Evolutionary conservation across 163 green algal genomes (phyloP), one percentile per base, ranked within the genome.

Genomic region (Prototheca stagnorum): DNA sequence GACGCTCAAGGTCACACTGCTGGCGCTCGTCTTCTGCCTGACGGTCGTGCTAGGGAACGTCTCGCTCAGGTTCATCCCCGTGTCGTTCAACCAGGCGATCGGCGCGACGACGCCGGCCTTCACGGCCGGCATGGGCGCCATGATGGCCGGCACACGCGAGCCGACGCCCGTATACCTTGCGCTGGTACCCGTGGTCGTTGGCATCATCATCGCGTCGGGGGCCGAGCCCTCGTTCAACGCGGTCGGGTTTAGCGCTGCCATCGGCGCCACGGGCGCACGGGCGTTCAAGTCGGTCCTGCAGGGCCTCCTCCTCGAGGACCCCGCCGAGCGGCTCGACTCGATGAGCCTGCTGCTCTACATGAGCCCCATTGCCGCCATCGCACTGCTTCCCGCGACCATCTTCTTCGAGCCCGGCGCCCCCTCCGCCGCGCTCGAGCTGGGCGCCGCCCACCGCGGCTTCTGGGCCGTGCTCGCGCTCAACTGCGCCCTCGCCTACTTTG

Each of bases 321-420:
- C 70, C 2, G 59, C 51, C 39, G 87, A 95, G 47, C 86, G 87
- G 64, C 68, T 96, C 42, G 81, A 95, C 65, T 80, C 65, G 21
- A 81, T 94, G 67, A 86, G 72, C 57, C 62, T 97, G 61, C 71
- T 98, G 28, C 59, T 85, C 16, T 95, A 92, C 78, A 95, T 98
- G 88, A 59, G 73, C 5, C 72, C 78, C 7, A 62, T 86, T 20
- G 62, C 73, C 2, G 40, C 52, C n/a, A 24, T 48, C 34, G 44
- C 48, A 0, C 61, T 92, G 34, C 43, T 93, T 39, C 80, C 79
- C 20, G 47, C 65, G 17, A 73, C 66, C 2, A 19, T 72, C 14
- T 25, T 78, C 1, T 64, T 84, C 45, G 81, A 88, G 61, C 65
- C 57, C 2, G 55, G 41, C 0, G 53, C 62, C 1, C 63, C 73